These are phyloP conservation scores for Cercospora sojina DNA, from an alignment of 2,329 filamentous ascomycete species.

Conservation along the genomic window DNA sequence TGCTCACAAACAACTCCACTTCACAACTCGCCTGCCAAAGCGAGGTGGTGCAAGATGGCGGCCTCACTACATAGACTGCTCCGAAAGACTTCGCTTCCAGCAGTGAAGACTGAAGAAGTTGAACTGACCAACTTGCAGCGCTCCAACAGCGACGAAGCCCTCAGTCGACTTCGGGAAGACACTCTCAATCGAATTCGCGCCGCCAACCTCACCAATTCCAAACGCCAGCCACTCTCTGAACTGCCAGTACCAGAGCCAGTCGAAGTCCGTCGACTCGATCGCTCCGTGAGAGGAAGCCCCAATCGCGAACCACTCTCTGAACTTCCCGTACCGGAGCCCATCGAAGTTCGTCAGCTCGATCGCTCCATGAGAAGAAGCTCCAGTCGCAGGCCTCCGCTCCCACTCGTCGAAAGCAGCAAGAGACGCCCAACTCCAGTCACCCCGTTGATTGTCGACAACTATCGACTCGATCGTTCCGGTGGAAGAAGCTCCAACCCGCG, in stretches of 20 bases:
- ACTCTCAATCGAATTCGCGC: neutral
- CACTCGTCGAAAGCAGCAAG: neutral
- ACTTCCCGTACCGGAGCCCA: neutral
- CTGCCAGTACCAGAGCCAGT: neutral
- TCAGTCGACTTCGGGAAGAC: neutral
- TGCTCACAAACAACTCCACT: neutral
- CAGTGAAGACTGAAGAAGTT: neutral
- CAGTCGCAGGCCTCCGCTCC: neutral
- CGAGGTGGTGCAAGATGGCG: constrained; percentile 4
- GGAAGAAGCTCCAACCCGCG: neutral
- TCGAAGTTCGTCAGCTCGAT: neutral
- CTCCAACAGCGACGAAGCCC: constrained; percentile 3
- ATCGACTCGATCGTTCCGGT: neutral
- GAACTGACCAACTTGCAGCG: neutral
- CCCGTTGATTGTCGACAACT: neutral
- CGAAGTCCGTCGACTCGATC: no score
- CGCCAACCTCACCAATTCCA: neutral
- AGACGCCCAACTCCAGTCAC: neutral
- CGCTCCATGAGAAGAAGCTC: neutral
- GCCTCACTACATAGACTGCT: neutral
- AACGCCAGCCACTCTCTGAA: neutral
- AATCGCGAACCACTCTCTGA: neutral
- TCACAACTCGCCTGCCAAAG: constrained; percentile 9
- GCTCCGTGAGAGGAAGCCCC: no score
- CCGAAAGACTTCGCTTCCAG: neutral